A percentile compares a stretch with the other conserved stretches of the same genome.
Conservation (phyloP, 805 yeast species). For the Saccharomycopsis lassenensis region DNA sequence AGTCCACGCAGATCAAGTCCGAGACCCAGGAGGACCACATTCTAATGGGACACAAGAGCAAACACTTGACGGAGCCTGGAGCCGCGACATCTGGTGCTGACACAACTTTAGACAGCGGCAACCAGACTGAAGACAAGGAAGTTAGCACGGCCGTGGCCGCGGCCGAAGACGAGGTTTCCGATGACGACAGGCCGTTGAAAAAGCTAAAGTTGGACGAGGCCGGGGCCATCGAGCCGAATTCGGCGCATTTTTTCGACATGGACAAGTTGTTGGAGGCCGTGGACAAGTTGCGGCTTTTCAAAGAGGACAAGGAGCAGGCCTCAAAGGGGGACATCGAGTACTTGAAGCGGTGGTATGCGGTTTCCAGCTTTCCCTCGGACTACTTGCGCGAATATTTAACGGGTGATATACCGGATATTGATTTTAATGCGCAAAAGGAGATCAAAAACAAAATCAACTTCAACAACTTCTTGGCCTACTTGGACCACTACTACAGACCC, state of each 20-base stretch:
- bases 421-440: slow-evolving; percentile 64
- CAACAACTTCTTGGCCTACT: slow-evolving; percentile 71
- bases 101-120: no score
- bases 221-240: slow-evolving; percentile 36
- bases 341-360: slow-evolving; percentile 68
- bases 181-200: no score
- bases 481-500: slow-evolving; percentile 75
- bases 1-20: slow-evolving; percentile 15
- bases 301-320: slow-evolving; percentile 47
- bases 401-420: slow-evolving; percentile 79
- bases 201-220: no score
- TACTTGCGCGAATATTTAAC: slow-evolving; percentile 72
- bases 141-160: no score
- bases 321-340: slow-evolving; percentile 62
- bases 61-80: no score
- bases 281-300: slow-evolving; percentile 47
- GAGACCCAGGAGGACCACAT: slow-evolving; percentile 18
- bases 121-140: no score
- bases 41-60: no score
- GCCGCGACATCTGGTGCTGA: no score
- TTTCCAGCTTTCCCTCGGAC: slow-evolving; percentile 76
- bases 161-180: no score
- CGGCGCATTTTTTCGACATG: slow-evolving; percentile 62
- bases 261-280: slow-evolving; percentile 60
- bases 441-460: slow-evolving; percentile 88